Evolutionary conservation across 2,329 filamentous ascomycete genomes (phyloP).

Genomic region (Capronia americana): DNA sequence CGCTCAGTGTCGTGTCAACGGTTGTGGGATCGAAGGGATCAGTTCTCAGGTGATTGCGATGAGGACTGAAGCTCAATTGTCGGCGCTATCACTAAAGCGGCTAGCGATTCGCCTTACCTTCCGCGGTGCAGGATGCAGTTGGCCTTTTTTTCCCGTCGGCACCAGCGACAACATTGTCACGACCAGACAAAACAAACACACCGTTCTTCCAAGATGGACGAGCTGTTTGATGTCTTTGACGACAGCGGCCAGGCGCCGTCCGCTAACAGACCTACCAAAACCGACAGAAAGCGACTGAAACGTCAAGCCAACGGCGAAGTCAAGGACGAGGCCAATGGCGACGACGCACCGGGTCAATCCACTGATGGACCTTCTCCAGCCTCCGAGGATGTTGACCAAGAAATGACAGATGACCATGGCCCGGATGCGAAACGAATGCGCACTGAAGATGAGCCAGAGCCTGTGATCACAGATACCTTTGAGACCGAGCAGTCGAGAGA

Average conservation of each 20-base stretch:
- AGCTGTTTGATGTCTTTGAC: conserved; percentile 83
- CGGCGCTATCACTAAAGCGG: neutral
- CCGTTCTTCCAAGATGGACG: conserved; percentile 64
- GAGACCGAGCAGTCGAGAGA: conserved; percentile 94
- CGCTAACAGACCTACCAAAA: conserved; percentile 35
- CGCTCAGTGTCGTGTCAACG: conserved; percentile 4
- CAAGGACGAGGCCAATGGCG: conserved; percentile 54
- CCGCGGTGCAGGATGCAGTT: neutral
- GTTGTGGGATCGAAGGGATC: conserved; percentile 4
- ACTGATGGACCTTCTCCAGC: conserved; percentile 16
- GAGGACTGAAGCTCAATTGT: conserved; percentile 7
- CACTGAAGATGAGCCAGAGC: conserved; percentile 69
- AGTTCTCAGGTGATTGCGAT: conserved; percentile 12
- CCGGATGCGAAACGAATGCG: conserved; percentile 56
- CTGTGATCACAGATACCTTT: conserved; percentile 90
- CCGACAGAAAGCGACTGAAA: conserved; percentile 75
- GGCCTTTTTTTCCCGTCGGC: conserved; percentile 16
- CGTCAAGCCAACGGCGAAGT: conserved; percentile 81
- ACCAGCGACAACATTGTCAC: conserved; percentile 10
- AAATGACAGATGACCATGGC: conserved; percentile 43
- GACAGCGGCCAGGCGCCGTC: conserved; percentile 62
- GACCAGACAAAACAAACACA: neutral
- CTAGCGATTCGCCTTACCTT: conserved; percentile 7
- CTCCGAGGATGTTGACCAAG: conserved; percentile 25
- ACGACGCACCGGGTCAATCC: conserved; percentile 13